phyloP scores from a whole-genome alignment of 2,329 filamentous ascomycete genomes.

The Fusarium humuli region DNA sequence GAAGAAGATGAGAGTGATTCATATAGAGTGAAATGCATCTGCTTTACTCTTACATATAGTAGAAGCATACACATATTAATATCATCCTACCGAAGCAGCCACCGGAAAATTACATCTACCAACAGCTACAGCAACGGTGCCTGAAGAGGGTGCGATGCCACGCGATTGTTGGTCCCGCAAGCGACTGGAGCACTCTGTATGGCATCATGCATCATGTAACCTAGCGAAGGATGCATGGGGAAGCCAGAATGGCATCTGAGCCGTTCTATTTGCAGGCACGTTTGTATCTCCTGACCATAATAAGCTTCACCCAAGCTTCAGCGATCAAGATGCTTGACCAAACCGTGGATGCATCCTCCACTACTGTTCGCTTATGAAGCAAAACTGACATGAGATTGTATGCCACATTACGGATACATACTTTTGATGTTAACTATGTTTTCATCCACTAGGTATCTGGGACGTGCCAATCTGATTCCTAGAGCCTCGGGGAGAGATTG shows the following conservation, averaged over 20 bases:
- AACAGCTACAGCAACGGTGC: background rate
- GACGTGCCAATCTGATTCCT: background rate
- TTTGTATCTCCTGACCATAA: conserved; percentile 19
- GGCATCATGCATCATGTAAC: conserved; percentile 39
- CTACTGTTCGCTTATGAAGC: background rate
- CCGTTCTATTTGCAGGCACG: conserved; percentile 29
- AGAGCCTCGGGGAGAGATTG: background rate
- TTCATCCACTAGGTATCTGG: background rate
- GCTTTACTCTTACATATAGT: background rate
- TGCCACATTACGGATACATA: background rate
- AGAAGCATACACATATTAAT: background rate
- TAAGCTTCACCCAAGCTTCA: background rate
- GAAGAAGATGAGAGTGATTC: background rate
- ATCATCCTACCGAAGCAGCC: background rate
- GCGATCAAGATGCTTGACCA: background rate
- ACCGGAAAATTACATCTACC: conserved; percentile 3
- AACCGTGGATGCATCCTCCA: background rate
- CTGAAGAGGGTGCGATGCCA: conserved; percentile 17
- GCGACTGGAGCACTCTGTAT: conserved; percentile 28
- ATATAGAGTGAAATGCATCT: background rate
- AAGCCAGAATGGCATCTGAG: conserved; percentile 23
- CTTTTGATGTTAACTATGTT: background rate
- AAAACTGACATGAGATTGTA: background rate
- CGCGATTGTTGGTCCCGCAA: conserved; percentile 24
- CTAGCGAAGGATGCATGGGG: conserved; percentile 22